Evolutionary conservation across 1,139 yeast genomes (phyloP).

Genomic region (Taphrina deformans): DNA sequence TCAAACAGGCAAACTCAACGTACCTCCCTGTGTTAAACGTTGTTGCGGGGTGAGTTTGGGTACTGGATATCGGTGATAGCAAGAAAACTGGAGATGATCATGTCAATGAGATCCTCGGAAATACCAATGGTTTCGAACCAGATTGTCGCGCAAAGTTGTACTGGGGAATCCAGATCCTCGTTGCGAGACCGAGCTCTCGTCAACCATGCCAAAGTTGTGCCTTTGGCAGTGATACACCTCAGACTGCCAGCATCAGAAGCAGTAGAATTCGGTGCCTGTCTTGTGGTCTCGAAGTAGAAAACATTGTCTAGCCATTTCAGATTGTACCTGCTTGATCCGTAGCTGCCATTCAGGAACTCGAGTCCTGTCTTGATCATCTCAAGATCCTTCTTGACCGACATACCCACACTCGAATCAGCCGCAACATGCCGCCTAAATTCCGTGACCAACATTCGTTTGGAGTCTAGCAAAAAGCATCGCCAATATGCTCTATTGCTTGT

Average conservation of each 20-base stretch:
- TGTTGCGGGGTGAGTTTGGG: neutral
- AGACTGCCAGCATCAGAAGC: slow-evolving; percentile 3
- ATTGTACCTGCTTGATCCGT: neutral
- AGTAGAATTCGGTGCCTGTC: slow-evolving; percentile 1
- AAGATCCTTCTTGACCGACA: neutral
- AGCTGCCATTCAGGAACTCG: neutral
- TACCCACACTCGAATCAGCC: neutral
- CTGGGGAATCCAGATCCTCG: neutral
- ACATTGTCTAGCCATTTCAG: neutral
- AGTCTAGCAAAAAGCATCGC: neutral
- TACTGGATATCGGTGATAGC: neutral
- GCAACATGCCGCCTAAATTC: neutral
- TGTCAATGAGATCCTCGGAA: neutral
- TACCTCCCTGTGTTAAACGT: too few relatives aligned
- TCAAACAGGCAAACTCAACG: too few relatives aligned
- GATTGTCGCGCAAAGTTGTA: neutral
- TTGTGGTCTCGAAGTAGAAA: neutral
- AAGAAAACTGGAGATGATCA: neutral
- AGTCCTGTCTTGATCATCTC: neutral
- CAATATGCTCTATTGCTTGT: neutral
- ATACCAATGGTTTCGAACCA: slow-evolving; percentile 5
- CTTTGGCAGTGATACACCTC: neutral
- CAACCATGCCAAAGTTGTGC: slow-evolving; percentile 1
- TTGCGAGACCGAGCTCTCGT: neutral
- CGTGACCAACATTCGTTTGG: neutral